Percentiles rank a stretch among this genome's conserved stretches.
phyloP scores from a whole-genome alignment of 441 rosid genomes.

The Rhodomyrtus psidioides region DNA sequence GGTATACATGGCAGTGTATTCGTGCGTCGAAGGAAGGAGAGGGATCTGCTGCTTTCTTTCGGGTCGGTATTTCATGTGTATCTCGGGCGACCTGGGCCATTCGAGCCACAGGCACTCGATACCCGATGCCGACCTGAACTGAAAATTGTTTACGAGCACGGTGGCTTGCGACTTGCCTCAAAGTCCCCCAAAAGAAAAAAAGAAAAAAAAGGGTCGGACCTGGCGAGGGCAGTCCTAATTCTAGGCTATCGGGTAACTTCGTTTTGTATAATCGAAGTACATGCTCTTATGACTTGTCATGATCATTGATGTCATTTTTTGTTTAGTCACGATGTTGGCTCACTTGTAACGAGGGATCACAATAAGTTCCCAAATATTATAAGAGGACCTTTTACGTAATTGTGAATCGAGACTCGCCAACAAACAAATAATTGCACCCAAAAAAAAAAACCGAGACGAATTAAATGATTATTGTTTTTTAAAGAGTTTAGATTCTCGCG shows the following conservation, averaged over 20 bases:
- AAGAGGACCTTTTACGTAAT: not conserved
- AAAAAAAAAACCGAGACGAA: not conserved
- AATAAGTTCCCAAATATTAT: not conserved
- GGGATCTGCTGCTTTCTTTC: not conserved
- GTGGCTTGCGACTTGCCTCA: not conserved
- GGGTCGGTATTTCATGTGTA: not conserved
- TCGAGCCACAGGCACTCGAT: not conserved
- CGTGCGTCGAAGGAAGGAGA: not conserved
- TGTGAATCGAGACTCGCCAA: not conserved
- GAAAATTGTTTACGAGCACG: not conserved
- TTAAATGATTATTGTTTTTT: not conserved
- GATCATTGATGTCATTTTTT: too few relatives aligned
- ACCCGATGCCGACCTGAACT: not conserved
- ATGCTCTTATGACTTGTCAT: too few relatives aligned
- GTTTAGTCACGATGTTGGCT: not conserved
- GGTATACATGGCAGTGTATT: not conserved
- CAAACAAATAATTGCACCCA: not conserved
- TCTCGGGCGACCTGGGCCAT: not conserved
- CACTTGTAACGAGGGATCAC: not conserved
- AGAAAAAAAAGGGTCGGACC: not conserved
- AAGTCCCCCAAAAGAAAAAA: too few relatives aligned
- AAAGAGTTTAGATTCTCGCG: not conserved
- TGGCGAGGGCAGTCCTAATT: fast-evolving
- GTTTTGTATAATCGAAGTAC: too few relatives aligned
- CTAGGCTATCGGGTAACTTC: too few relatives aligned